Evolutionary conservation across 768 basidiomycete species (phyloP).

Genomic region (Fomitopsis serialis): DNA sequence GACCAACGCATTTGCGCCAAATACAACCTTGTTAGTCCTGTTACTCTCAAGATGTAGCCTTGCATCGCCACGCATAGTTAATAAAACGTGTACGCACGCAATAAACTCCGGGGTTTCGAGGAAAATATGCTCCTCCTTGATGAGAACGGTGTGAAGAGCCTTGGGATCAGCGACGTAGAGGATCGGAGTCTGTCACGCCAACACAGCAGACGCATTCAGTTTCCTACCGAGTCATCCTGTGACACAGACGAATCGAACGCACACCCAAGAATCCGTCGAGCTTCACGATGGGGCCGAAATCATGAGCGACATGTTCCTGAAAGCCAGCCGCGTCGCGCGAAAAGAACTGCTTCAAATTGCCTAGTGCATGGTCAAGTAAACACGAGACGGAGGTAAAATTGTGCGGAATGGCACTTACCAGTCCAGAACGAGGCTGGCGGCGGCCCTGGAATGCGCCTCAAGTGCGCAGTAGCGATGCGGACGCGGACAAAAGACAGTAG

Average conservation of each 20-base stretch:
- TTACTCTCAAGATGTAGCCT: background rate
- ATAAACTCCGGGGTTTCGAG: background rate
- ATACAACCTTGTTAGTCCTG: constrained; percentile 40
- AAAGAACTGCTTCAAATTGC: background rate
- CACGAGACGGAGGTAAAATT: background rate
- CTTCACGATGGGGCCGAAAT: constrained; percentile 2
- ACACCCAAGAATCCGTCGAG: constrained; percentile 4
- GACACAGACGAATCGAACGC: too few relatives aligned
- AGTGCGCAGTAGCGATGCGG: too few relatives aligned
- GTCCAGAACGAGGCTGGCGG: background rate
- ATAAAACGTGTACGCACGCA: background rate
- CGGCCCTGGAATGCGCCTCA: background rate
- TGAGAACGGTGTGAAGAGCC: constrained; percentile 7
- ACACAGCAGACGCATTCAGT: background rate
- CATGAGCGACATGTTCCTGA: background rate
- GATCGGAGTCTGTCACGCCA: background rate
- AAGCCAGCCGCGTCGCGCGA: background rate
- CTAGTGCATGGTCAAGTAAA: background rate
- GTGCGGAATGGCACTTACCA: background rate
- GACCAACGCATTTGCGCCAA: constrained; percentile 23
- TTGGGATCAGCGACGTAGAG: constrained; percentile 8
- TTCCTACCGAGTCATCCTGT: background rate
- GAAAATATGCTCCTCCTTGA: constrained; percentile 10
- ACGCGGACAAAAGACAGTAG: too few relatives aligned
- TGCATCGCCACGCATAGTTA: background rate